phyloP scores from a whole-genome alignment of 345 rosid genomes.

The Bruguiera parviflora region DNA sequence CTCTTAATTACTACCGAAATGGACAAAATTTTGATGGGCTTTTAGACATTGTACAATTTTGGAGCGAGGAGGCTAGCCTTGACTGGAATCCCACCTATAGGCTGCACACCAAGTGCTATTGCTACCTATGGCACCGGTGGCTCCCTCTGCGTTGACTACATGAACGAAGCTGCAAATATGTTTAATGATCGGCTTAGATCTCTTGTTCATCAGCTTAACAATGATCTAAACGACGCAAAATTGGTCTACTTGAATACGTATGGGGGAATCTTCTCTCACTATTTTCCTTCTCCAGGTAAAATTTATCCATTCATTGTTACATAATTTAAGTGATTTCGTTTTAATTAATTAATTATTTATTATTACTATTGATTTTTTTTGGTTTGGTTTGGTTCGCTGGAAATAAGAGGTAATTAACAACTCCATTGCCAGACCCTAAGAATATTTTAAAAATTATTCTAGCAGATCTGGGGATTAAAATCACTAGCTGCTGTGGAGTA shows the following conservation, averaged over 20 bases:
- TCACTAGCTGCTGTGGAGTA: constrained; percentile 13
- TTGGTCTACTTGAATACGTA: constrained; percentile 11
- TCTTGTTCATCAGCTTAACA: constrained; percentile 5
- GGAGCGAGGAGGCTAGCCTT: constrained; percentile 22
- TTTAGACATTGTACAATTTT: background rate
- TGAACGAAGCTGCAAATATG: constrained; percentile 5
- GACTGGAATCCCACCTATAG: constrained; percentile 1
- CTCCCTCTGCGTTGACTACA: constrained; percentile 8
- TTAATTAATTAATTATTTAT: no score
- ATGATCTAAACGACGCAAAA: background rate
- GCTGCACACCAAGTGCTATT: constrained; percentile 20
- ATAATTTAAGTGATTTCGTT: no score
- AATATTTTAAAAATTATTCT: no score
- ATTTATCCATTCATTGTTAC: background rate
- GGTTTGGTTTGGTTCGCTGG: no score
- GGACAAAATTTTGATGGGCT: background rate
- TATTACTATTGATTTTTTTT: no score
- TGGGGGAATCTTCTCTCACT: background rate
- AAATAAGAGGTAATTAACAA: no score
- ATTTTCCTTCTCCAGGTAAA: background rate
- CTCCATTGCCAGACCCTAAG: no score
- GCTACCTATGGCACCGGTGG: background rate
- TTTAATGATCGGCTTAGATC: constrained; percentile 6
- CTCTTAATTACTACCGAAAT: no score
- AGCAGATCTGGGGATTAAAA: no score